Evolutionary conservation across 257 asterid species (phyloP).

Genomic region (Penstemon barbatus): DNA sequence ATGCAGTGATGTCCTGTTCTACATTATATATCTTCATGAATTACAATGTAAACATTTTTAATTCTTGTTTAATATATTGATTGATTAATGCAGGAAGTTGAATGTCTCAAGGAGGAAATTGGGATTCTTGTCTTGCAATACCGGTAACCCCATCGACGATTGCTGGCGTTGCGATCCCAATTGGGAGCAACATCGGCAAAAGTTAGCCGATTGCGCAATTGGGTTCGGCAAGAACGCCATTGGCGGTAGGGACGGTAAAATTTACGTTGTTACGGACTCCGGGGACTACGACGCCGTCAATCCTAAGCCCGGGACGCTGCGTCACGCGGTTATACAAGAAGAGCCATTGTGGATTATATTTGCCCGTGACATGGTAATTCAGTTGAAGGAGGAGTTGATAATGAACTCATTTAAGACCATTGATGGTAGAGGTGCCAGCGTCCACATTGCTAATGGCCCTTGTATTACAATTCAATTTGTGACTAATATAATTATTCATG

Average conservation of each 20-base stretch:
- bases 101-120: slow-evolving; percentile 52
- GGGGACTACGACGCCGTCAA: slow-evolving; percentile 47
- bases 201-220: slow-evolving; percentile 56
- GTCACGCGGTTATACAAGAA: slow-evolving; percentile 51
- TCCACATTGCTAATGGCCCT: slow-evolving; percentile 65
- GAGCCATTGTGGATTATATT: slow-evolving; percentile 65
- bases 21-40: background rate
- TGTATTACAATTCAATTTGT: slow-evolving; percentile 65
- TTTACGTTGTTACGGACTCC: slow-evolving; percentile 54
- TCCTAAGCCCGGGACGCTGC: slow-evolving; percentile 62
- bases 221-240: slow-evolving; percentile 67
- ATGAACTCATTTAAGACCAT: slow-evolving; percentile 72
- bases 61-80: background rate
- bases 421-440: slow-evolving; percentile 67
- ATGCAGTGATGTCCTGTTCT: no score
- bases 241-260: slow-evolving; percentile 59
- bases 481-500: slow-evolving; percentile 63
- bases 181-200: slow-evolving; percentile 56
- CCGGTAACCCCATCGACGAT: slow-evolving; percentile 63
- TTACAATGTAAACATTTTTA: background rate
- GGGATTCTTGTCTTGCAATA: slow-evolving; percentile 55
- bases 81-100: slow-evolving; percentile 31
- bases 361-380: slow-evolving; percentile 60
- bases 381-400: slow-evolving; percentile 55
- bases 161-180: slow-evolving; percentile 62